Evolutionary conservation across 805 yeast genomes (phyloP), one percentile per base, ranked within the genome.

Genomic region (Danielia oregonensis): DNA sequence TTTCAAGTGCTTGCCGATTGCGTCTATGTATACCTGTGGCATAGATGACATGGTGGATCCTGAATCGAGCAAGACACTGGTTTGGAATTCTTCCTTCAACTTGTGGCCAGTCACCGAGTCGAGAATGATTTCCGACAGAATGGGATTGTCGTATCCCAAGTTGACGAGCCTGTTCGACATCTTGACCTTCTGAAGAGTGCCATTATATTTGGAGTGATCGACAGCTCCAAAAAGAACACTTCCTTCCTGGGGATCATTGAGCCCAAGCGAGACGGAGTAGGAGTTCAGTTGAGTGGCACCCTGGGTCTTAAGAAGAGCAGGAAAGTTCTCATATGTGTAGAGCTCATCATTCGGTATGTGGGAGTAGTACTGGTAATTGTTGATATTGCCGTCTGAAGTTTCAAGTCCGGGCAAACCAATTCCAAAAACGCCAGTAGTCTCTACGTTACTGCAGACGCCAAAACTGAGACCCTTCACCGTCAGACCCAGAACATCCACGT

Each of bases 301-400:
- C 2, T n/a, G 6, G 10, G 17, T 3, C 17, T 26, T 26, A 12
- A 35, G 17, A 12, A 30, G 23, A 29, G 27, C 14, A 8, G 35
- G 39, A 8, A 35, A 26, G 29, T 35, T 35, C 21, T 5, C 13
- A 22, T 35, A 35, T n/a, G n/a, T n/a, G n/a, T n/a, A n/a, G n/a
- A n/a, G n/a, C n/a, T n/a, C n/a, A n/a, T n/a, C n/a, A n/a, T n/a
- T n/a, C n/a, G n/a, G n/a, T n/a, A n/a, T n/a, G n/a, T n/a, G n/a
- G n/a, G n/a, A n/a, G 8, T 4, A 6, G 29, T 17, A 17, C 17
- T 14, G 27, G 22, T 17, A 8, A 9, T 14, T 4, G 28, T 5
- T 13, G 11, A 21, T n/a, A 16, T 6, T 12, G 15, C 19, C 13
- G 24, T 29, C 13, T 8, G 32, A 14, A 17, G 13, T 8, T 24